Evolutionary conservation across 2,329 filamentous ascomycete genomes (phyloP), one percentile per base, ranked within the genome.

Genomic region (Fonsecaea multimorphosa): DNA sequence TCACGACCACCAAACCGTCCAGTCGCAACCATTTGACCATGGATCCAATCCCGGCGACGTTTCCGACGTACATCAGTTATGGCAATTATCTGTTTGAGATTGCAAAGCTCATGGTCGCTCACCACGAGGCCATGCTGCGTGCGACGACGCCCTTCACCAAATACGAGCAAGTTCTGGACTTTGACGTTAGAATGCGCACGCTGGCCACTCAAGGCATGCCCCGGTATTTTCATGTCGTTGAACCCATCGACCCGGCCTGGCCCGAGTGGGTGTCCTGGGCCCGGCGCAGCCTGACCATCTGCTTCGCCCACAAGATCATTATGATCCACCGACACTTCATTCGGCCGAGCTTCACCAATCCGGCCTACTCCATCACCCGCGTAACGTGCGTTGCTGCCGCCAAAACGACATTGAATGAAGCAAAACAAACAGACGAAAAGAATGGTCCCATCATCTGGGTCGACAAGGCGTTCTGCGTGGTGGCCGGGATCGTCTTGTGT

Each of bases 291-390:
- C 46, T 66, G 12, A 68, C 66, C 4, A 76, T 79, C 16, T 79
- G 77, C 34, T 73, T 74, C 9, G 75, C 76, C 8, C 79, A 82
- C 44, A 81, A 82, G 63, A 76, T 80, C 29, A 31, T 31, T 8
- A 81, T 81, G 79, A 75, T 80, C 19, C 69, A 71, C 63, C 75
- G 80, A 36, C 75, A 75, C 32, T 81, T 79, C 61, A 69, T 81
- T 1, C 76, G 76, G 55, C 71, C 74, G 46, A 80, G 78, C 56
- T 81, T 81, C 68, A 77, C 76, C 6, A 77, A 79, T 46, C 72
- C 73, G 0, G 74, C 76, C n/a, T 81, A 78, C 58, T 74, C 74
- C 0, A 78, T 79, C 61, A 80, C 77, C 9, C 74, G 79, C n/a
- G 76, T 77, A 70, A 80, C 79, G 0, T 80, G 78, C 56, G 72